These are phyloP conservation scores for Pestalotiopsis sp. DNA, from an alignment of 2,329 filamentous ascomycete species.

Conservation along the genomic window DNA sequence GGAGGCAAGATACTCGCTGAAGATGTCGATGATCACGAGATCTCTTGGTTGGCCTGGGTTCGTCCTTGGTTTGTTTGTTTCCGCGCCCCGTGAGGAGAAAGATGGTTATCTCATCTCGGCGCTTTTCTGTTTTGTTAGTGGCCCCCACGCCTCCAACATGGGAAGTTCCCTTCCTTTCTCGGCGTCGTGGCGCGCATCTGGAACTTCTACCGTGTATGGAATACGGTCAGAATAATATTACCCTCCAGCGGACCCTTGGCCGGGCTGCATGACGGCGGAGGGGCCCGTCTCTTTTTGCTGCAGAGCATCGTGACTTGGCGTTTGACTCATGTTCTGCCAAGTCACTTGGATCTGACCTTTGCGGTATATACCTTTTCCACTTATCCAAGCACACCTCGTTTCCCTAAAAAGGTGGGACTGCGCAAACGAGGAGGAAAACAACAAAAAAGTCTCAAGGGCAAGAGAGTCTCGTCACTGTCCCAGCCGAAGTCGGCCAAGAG, in stretches of 20 bases:
- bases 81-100: not conserved
- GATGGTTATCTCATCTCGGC: not conserved
- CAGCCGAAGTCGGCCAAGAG: constrained; percentile 10
- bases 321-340: constrained; percentile 8
- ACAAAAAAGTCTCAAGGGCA: constrained; percentile 8
- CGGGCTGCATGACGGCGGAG: constrained; percentile 1
- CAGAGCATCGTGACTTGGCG: constrained; percentile 2
- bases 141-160: constrained; percentile 3
- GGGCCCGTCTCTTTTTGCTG: not conserved
- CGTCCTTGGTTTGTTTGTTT: not conserved
- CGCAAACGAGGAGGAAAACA: not conserved
- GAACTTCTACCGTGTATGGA: not conserved
- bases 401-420: not conserved
- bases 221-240: not conserved
- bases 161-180: constrained; percentile 1
- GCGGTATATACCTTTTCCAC: not conserved
- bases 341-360: not conserved
- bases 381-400: not conserved
- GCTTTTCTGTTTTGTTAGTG: constrained; percentile 2
- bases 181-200: not conserved
- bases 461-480: not conserved
- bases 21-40: not conserved
- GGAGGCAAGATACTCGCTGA: not conserved
- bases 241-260: not conserved
- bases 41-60: not conserved